A percentile compares a stretch with the other conserved stretches of the same genome.
Conservation (phyloP, 345 rosid species). For the Populus pruinosa region DNA sequence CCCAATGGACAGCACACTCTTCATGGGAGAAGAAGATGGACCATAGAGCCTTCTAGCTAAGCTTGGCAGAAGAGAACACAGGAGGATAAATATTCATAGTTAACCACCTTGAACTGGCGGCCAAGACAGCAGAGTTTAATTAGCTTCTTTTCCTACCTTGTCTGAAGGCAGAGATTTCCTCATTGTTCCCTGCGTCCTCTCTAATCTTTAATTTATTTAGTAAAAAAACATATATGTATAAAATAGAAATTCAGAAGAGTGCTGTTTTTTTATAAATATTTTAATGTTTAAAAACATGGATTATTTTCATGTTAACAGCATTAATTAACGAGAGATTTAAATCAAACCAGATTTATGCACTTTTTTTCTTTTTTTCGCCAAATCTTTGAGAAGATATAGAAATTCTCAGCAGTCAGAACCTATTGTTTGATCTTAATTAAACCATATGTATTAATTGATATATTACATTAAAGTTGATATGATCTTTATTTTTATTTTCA, state of each 20-base stretch:
- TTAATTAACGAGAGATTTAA: too few relatives aligned
- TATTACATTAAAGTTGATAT: too few relatives aligned
- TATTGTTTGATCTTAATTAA: too few relatives aligned
- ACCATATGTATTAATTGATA: too few relatives aligned
- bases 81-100: neutral
- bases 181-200: neutral
- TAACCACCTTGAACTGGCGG: neutral
- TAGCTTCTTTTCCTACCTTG: neutral
- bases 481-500: too few relatives aligned
- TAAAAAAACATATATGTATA: neutral
- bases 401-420: too few relatives aligned
- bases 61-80: neutral
- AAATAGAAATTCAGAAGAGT: neutral
- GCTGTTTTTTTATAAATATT: neutral
- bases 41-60: neutral
- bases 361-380: too few relatives aligned
- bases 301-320: neutral
- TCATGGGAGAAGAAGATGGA: slow-evolving; percentile 10
- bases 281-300: neutral
- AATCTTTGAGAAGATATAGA: too few relatives aligned
- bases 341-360: too few relatives aligned
- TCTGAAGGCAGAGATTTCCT: neutral
- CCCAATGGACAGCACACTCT: slow-evolving; percentile 13
- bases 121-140: neutral
- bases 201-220: neutral